Percentiles rank a stretch among this genome's conserved stretches.
Conservation (phyloP, 441 rosid genomes). For the Manihot esculenta region DNA sequence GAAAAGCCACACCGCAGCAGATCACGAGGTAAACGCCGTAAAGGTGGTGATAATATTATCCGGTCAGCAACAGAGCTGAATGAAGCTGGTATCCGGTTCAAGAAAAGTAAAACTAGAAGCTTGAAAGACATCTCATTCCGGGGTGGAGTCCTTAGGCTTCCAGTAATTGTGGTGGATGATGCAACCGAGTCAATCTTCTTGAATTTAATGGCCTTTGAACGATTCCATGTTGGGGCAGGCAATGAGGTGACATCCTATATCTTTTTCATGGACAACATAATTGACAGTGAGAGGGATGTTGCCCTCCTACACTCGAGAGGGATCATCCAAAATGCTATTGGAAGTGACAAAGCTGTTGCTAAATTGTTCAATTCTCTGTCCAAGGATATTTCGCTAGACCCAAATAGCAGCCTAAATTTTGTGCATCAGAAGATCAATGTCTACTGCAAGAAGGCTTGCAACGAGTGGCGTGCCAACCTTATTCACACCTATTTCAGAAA, state of each 20-base stretch:
- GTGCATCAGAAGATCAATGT: constrained; percentile 27
- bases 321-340: constrained; percentile 36
- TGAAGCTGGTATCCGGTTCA: constrained; percentile 43
- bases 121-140: constrained; percentile 42
- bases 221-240: constrained; percentile 45
- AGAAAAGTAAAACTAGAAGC: constrained; percentile 33
- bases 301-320: constrained; percentile 35
- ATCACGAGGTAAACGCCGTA: not conserved
- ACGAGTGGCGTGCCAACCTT: constrained; percentile 42
- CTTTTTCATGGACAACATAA: constrained; percentile 43
- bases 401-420: constrained; percentile 18
- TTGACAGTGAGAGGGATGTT: constrained; percentile 37
- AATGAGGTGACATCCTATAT: constrained; percentile 44
- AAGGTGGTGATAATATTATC: constrained; percentile 25
- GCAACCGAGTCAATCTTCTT: constrained; percentile 38
- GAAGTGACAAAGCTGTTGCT: constrained; percentile 38
- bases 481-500: constrained; percentile 35
- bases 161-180: constrained; percentile 38
- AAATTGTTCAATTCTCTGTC: constrained; percentile 40
- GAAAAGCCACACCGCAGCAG: not conserved
- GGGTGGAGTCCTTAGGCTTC: constrained; percentile 37
- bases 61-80: constrained; percentile 41
- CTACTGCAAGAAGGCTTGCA: constrained; percentile 35
- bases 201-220: constrained; percentile 49
- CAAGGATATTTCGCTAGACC: constrained; percentile 30